Base-by-base conservation (phyloP, 2,329 filamentous ascomycete genomes). In the Canariomyces notabilis region DNA sequence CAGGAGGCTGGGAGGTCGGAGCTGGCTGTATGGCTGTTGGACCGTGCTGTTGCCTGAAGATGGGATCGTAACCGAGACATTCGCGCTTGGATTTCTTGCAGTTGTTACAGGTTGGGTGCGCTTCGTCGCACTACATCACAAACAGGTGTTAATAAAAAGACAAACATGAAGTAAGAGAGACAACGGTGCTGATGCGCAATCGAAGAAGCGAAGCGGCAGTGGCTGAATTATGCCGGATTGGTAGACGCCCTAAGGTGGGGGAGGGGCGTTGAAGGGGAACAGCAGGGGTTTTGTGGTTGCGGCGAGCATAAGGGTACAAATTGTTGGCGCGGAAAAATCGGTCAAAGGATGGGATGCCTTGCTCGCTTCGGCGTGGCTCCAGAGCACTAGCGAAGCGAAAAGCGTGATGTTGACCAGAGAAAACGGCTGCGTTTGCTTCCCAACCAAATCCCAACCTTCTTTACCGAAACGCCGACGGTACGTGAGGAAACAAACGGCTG, bases 21-120 rank as follows among this genome's bases (percentile, higher is more conserved):
- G 82, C 80, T 16, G 85, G 79, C 64, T 91, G 87, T 52, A 89
- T 85, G 53, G 82, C 78, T 38, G 85, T 76, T 22, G 85, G 85
- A 43, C 82, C 80, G 59, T 84, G 80, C 53, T 83, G 79, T 56
- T 79, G 79, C 67, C 89, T 87, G 71, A 91, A 93, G 60, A 91
- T 87, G 31, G 87, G 87, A 61, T 93, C 87, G 77, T 93, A 93
- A 45, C 87, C 87, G 39, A 89, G 65, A 62, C 87, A 93, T 60
- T 91, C 87, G 61, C 87, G 86, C 69, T 91, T 93, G 57, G 85
- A 89, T 67, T 93, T 93, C 62, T 85, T 83, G 70, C 87, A 93
- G 63, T 93, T 89, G 70, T 89, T 83, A 74, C 93, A 98, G 50
- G 85, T 83, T 18, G 93, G 93, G 67, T 95, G 89, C 51, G 82